Evolutionary conservation across 768 basidiomycete species (phyloP).

Genomic region (Antrodiella citrinella): DNA sequence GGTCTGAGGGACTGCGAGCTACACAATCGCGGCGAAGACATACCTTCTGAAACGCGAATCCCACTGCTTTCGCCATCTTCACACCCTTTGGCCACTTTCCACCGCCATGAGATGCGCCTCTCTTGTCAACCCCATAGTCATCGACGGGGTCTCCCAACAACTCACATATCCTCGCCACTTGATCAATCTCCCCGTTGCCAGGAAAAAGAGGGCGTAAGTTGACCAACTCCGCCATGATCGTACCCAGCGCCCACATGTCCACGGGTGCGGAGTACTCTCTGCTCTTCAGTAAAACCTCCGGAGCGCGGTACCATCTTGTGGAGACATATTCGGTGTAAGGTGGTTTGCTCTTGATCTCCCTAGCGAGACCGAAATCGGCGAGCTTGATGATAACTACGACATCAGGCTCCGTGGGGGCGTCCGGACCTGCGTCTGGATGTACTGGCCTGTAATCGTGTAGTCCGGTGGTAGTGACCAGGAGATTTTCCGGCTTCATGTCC

Average conservation of each 20-base stretch:
- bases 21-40: constrained; percentile 17
- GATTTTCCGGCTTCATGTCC: constrained; percentile 99
- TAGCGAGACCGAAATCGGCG: constrained; percentile 95
- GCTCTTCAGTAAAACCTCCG: constrained; percentile 88
- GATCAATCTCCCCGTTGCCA: constrained; percentile 87
- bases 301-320: constrained; percentile 99
- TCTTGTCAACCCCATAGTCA: constrained; percentile 71
- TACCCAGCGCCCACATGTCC: constrained; percentile 99
- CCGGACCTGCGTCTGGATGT: constrained; percentile 56
- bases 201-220: constrained; percentile 95
- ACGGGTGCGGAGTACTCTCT: constrained; percentile 94
- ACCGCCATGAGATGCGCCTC: constrained; percentile 69
- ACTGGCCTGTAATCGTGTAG: constrained; percentile 84
- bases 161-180: constrained; percentile 84
- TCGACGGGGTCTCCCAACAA: constrained; percentile 87
- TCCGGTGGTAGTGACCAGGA: constrained; percentile 96
- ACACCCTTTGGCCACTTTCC: constrained; percentile 83
- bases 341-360: constrained; percentile 79
- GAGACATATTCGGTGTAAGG: constrained; percentile 99
- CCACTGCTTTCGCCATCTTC: constrained; percentile 78
- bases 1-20: constrained; percentile 1
- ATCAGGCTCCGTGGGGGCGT: constrained; percentile 76
- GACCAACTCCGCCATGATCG: constrained; percentile 95
- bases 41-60: constrained; percentile 88
- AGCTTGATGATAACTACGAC: constrained; percentile 96